These are phyloP conservation scores for Mycena vulgaris DNA, from an alignment of 768 basidiomycete genomes.

Conservation along the genomic window DNA sequence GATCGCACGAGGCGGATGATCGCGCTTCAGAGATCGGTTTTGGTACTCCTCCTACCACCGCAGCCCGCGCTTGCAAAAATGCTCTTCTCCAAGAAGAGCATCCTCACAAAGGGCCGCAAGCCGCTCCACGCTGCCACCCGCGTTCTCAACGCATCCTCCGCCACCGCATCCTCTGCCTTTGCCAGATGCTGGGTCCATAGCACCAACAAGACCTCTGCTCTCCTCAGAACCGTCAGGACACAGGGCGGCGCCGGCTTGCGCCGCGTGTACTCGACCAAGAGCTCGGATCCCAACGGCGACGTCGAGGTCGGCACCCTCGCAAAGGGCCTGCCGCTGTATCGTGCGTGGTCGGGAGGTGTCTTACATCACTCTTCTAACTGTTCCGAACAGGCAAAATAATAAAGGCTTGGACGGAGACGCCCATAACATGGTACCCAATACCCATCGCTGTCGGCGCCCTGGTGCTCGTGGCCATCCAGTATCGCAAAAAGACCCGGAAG, in stretches of 20 bases:
- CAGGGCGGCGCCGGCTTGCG: conserved; percentile 38
- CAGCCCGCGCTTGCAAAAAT: conserved; percentile 40
- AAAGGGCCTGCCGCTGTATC: conserved; percentile 63
- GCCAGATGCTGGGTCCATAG: conserved; percentile 68
- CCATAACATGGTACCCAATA: conserved; percentile 96
- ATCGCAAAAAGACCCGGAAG: conserved; percentile 72
- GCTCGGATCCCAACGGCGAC: conserved; percentile 36
- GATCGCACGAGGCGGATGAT: background rate
- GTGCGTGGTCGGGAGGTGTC: conserved; percentile 48
- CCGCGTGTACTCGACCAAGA: conserved; percentile 33
- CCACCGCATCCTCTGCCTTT: conserved; percentile 64
- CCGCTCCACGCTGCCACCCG: conserved; percentile 72
- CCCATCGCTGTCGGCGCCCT: conserved; percentile 92
- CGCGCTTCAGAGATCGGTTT: no score
- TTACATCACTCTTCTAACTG: background rate
- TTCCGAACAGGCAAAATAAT: conserved; percentile 69
- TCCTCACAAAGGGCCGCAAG: conserved; percentile 66
- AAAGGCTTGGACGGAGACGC: conserved; percentile 87
- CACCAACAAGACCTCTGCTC: conserved; percentile 66
- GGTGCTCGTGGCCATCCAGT: conserved; percentile 86
- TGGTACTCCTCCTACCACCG: no score
- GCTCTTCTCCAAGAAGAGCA: conserved; percentile 67
- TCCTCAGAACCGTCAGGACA: conserved; percentile 51
- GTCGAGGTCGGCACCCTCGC: conserved; percentile 35
- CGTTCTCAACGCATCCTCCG: conserved; percentile 66